Percentiles rank a stretch among this genome's conserved stretches.
phyloP scores from a whole-genome alignment of 2,329 filamentous ascomycete species.

The Botrytis deweyae region DNA sequence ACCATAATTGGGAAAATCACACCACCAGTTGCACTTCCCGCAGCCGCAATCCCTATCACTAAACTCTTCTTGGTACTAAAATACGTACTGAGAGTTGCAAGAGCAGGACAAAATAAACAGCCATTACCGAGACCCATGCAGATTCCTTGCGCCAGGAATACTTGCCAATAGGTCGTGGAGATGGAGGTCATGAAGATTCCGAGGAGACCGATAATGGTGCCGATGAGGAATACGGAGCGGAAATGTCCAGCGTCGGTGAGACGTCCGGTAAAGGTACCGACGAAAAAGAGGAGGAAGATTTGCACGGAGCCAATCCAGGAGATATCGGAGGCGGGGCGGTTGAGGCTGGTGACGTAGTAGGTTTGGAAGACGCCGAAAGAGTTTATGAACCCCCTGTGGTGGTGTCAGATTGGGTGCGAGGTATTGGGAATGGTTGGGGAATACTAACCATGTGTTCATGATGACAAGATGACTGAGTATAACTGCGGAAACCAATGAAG shows the following conservation, averaged over 20 bases:
- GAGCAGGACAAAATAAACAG: constrained; percentile 43
- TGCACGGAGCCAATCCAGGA: constrained; percentile 50
- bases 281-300: constrained; percentile 45
- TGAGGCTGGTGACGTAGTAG: constrained; percentile 43
- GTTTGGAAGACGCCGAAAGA: constrained; percentile 47
- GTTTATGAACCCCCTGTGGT: constrained; percentile 40
- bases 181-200: constrained; percentile 45
- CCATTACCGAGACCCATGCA: constrained; percentile 45
- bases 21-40: constrained; percentile 43
- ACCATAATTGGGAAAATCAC: constrained; percentile 48
- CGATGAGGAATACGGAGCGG: constrained; percentile 31
- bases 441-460: constrained; percentile 36
- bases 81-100: constrained; percentile 45
- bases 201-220: constrained; percentile 39
- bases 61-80: constrained; percentile 43
- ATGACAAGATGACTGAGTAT: constrained; percentile 35
- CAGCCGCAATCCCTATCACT: constrained; percentile 42
- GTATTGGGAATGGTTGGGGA: neutral
- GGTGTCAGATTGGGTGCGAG: neutral
- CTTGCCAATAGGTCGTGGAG: constrained; percentile 44
- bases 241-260: constrained; percentile 45
- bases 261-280: constrained; percentile 44
- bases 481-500: constrained; percentile 19
- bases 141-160: constrained; percentile 47
- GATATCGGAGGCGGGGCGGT: constrained; percentile 41